phyloP scores from a whole-genome alignment of 2,329 filamentous ascomycete species.

The Nigrospora oryzae region DNA sequence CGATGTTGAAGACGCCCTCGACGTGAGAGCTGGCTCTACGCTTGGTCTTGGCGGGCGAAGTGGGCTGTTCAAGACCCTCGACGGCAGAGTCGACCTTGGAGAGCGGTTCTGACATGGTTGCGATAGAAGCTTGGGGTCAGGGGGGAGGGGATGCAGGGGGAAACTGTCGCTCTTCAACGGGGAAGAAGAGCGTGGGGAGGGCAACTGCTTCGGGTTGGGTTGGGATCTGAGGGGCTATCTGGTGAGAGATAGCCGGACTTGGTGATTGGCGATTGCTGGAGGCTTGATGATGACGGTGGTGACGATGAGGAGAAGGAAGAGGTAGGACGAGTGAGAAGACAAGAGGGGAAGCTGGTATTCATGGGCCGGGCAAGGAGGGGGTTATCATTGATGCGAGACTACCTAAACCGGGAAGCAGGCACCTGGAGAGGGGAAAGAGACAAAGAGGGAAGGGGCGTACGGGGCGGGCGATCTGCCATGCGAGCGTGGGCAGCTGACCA shows the following conservation, averaged over 20 bases:
- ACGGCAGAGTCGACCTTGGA: constrained; percentile 89
- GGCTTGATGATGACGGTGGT: not conserved
- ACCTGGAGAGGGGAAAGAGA: too few species aligned
- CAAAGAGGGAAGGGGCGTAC: too few species aligned
- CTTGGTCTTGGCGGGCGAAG: constrained; percentile 59
- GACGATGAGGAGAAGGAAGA: not conserved
- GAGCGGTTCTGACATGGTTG: constrained; percentile 44
- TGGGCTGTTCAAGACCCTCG: constrained; percentile 55
- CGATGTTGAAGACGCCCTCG: constrained; percentile 72
- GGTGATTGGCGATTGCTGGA: too few species aligned
- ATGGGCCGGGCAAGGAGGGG: not conserved
- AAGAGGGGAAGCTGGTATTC: not conserved
- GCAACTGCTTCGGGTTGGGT: not conserved
- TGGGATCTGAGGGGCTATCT: not conserved
- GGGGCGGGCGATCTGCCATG: too few species aligned
- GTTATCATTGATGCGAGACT: constrained; percentile 3
- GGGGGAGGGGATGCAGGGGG: not conserved
- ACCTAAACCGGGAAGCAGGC: too few species aligned
- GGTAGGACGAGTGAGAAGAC: too few species aligned
- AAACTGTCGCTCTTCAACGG: not conserved
- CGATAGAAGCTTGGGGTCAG: not conserved
- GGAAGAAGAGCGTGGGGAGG: not conserved
- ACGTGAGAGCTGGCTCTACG: constrained; percentile 66
- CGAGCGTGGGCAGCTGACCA: too few species aligned
- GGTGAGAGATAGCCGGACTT: too few species aligned